Percentiles rank a stretch among this genome's conserved stretches.
phyloP scores from a whole-genome alignment of 176 grass and related monocot genomes.

The Aegilops umbellulata region DNA sequence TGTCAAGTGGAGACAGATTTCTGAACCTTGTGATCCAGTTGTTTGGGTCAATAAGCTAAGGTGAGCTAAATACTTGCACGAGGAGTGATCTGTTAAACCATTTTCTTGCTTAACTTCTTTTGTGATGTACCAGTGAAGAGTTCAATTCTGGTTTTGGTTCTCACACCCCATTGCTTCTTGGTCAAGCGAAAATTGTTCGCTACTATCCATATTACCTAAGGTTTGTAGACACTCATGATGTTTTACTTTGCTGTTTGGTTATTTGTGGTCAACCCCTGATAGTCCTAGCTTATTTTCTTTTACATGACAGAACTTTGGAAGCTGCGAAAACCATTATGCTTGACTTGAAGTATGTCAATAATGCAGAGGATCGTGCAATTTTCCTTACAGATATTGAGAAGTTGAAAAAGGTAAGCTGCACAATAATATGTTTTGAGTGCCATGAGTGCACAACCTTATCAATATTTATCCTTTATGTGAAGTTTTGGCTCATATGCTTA shows the following conservation, averaged over 20 bases:
- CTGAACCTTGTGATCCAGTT: slow-evolving; percentile 99
- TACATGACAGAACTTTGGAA: slow-evolving; percentile 66
- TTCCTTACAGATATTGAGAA: slow-evolving; percentile 77
- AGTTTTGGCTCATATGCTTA: background rate
- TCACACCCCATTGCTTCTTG: slow-evolving; percentile 95
- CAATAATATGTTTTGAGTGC: slow-evolving; percentile 1
- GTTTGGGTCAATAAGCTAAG: slow-evolving; percentile 98
- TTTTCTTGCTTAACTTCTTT: slow-evolving; percentile 33
- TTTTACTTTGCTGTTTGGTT: slow-evolving; percentile 24
- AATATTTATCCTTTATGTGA: background rate
- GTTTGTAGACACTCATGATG: slow-evolving; percentile 27
- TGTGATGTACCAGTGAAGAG: slow-evolving; percentile 69
- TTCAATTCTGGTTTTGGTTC: slow-evolving; percentile 99
- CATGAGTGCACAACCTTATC: slow-evolving; percentile 16
- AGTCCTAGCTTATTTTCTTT: slow-evolving; percentile 36
- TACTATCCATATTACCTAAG: slow-evolving; percentile 92
- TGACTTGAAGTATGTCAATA: slow-evolving; percentile 78
- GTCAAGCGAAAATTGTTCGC: slow-evolving; percentile 92
- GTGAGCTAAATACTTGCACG: slow-evolving; percentile 37
- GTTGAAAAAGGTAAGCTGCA: slow-evolving; percentile 61
- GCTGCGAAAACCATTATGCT: slow-evolving; percentile 75
- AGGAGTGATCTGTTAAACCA: slow-evolving; percentile 23
- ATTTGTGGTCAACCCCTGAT: slow-evolving; percentile 20
- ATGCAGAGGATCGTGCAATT: slow-evolving; percentile 77
- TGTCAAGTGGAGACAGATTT: slow-evolving; percentile 95